Percentiles rank a stretch among this genome's conserved stretches.
These are phyloP conservation scores for Aspergillus brasiliensis DNA, from an alignment of 2,329 filamentous ascomycete species.

Conservation along the genomic window DNA sequence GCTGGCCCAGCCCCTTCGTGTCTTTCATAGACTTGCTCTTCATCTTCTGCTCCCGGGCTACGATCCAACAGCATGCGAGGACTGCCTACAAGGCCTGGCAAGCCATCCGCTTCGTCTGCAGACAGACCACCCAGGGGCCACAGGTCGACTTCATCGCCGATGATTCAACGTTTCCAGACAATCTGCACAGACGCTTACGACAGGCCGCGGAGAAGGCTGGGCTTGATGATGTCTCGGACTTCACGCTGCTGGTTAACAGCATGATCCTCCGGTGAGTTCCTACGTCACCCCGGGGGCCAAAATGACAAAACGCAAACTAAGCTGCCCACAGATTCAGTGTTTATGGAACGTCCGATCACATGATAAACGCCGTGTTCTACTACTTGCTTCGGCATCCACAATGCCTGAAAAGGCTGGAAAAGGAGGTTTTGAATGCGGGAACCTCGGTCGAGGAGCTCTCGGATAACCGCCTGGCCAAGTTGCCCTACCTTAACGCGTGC, in stretches of 20 bases:
- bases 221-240: not conserved
- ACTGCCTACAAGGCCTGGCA: not conserved
- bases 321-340: not conserved
- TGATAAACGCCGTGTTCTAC: not conserved
- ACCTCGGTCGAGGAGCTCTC: not conserved
- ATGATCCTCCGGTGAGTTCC: not conserved
- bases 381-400: not conserved
- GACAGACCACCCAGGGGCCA: not conserved
- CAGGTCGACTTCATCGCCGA: not conserved
- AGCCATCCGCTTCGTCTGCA: not conserved
- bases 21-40: not conserved
- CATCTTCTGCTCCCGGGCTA: not conserved
- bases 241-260: not conserved
- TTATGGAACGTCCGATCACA: not conserved
- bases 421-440: not conserved
- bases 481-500: not conserved
- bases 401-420: not conserved
- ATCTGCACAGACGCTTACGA: not conserved
- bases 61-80: not conserved
- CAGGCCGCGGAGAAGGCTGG: no score
- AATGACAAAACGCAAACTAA: not conserved
- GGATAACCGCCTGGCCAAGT: not conserved
- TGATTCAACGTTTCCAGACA: not conserved
- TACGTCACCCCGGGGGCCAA: not conserved
- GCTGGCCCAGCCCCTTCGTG: not conserved